A percentile compares a stretch with the other conserved stretches of the same genome.
Evolutionary conservation across 169 alveolate species (phyloP).

Genomic region (Eimeria maxima): DNA sequence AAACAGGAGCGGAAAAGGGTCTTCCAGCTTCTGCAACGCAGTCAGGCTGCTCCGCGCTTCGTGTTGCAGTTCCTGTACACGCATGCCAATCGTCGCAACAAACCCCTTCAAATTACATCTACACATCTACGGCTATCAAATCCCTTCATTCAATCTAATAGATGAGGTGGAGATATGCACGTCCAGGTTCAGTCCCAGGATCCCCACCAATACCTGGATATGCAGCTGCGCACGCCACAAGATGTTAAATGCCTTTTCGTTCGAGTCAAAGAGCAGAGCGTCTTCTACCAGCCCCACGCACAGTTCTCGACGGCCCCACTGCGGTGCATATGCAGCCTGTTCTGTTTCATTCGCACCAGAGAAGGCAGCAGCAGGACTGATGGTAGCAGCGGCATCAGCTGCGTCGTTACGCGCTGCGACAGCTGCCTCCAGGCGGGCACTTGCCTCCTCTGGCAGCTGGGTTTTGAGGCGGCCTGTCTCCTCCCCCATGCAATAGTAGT

Average conservation of each 20-base stretch:
- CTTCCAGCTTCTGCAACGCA: slow-evolving; percentile 66
- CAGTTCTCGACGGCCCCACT: slow-evolving; percentile 59
- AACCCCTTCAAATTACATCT: not conserved
- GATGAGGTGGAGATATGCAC: not conserved
- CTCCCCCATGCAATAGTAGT: slow-evolving; percentile 66
- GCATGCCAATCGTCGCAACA: not conserved
- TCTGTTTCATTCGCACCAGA: not conserved
- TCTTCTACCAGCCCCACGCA: slow-evolving; percentile 70
- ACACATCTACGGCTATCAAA: not conserved
- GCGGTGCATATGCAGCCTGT: not conserved
- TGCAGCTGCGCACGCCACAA: slow-evolving; percentile 79
- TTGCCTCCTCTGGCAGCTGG: not conserved
- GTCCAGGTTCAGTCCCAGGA: not conserved
- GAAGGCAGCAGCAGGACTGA: slow-evolving; percentile 12
- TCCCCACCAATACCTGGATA: slow-evolving; percentile 46
- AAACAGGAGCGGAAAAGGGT: slow-evolving; percentile 68
- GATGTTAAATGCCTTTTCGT: slow-evolving; percentile 55
- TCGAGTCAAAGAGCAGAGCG: slow-evolving; percentile 78
- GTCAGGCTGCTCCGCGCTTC: slow-evolving; percentile 78
- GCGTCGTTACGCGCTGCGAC: slow-evolving; percentile 45
- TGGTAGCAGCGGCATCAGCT: slow-evolving; percentile 39
- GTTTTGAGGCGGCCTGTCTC: slow-evolving; percentile 3
- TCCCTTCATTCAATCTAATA: not conserved
- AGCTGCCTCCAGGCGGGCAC: slow-evolving; percentile 37
- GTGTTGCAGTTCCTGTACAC: slow-evolving; percentile 80